phyloP scores from a whole-genome alignment of 148 eudicot species.

The Mesembryanthemum crystallinum region DNA sequence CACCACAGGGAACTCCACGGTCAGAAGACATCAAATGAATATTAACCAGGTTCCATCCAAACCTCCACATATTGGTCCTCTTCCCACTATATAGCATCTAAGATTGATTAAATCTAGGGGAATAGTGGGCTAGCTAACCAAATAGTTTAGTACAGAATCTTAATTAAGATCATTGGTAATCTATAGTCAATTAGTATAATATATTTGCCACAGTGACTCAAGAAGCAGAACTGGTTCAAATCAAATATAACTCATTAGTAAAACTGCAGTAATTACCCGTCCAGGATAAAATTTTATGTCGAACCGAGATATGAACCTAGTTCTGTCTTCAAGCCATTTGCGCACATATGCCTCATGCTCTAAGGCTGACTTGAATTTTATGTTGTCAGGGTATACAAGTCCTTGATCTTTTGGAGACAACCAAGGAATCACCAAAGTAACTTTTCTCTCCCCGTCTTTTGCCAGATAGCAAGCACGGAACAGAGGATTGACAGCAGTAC shows the following conservation, averaged over 20 bases:
- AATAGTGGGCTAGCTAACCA: too few species aligned
- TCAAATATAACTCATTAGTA: neutral
- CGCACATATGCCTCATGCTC: slow-evolving; percentile 85
- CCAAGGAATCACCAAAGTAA: slow-evolving; percentile 91
- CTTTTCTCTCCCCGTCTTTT: slow-evolving; percentile 58
- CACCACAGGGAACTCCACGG: too few species aligned
- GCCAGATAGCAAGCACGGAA: slow-evolving; percentile 93
- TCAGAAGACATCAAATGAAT: too few species aligned
- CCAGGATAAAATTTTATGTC: slow-evolving; percentile 78
- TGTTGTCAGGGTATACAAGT: slow-evolving; percentile 68
- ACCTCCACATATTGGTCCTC: too few species aligned
- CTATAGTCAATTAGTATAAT: neutral
- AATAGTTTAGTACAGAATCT: neutral
- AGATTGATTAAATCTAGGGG: too few species aligned
- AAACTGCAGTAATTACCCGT: slow-evolving; percentile 42
- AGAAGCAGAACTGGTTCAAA: neutral
- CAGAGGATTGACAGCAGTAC: slow-evolving; percentile 90
- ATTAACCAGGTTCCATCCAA: too few species aligned
- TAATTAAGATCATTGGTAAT: neutral
- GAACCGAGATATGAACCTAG: slow-evolving; percentile 49
- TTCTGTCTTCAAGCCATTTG: slow-evolving; percentile 80
- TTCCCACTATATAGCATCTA: too few species aligned
- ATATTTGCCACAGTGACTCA: neutral
- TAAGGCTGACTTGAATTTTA: slow-evolving; percentile 49
- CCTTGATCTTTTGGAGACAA: slow-evolving; percentile 67